Evolutionary conservation across 768 basidiomycete species (phyloP).

Genomic region (Tricholoma furcatifolium): DNA sequence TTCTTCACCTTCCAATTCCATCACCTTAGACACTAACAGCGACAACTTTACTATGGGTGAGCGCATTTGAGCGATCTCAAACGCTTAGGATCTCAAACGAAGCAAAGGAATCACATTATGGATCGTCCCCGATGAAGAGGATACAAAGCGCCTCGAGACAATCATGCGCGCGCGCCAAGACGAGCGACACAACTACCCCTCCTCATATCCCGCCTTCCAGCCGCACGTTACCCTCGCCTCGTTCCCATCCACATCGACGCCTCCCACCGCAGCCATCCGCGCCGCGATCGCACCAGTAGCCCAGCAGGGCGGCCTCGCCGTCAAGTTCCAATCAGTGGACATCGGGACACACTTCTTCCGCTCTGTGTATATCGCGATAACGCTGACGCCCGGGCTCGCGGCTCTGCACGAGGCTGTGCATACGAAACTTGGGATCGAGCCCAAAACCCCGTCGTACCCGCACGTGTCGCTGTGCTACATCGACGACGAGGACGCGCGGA

Average conservation of each 20-base stretch:
- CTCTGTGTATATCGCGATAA: conserved; percentile 61
- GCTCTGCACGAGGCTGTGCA: conserved; percentile 50
- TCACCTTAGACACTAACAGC: neutral
- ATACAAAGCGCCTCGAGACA: conserved; percentile 40
- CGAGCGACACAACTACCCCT: conserved; percentile 20
- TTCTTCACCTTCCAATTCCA: neutral
- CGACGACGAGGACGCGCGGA: conserved; percentile 55
- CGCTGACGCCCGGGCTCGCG: conserved; percentile 41
- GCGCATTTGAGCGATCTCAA: neutral
- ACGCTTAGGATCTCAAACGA: neutral
- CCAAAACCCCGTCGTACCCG: conserved; percentile 58
- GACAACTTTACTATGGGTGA: conserved; percentile 10
- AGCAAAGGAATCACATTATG: conserved; percentile 60
- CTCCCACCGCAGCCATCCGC: conserved; percentile 32
- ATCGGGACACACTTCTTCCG: conserved; percentile 67
- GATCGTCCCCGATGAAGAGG: conserved; percentile 58
- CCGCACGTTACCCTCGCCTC: conserved; percentile 73
- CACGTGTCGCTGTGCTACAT: conserved; percentile 79
- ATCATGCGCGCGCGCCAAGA: conserved; percentile 40
- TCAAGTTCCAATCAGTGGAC: conserved; percentile 53
- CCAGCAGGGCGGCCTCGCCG: conserved; percentile 36
- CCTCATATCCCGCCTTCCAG: conserved; percentile 58
- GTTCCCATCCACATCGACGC: conserved; percentile 29
- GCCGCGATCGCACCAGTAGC: conserved; percentile 26
- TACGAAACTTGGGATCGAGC: conserved; percentile 32